These are phyloP conservation scores for Cicer arietinum DNA, from an alignment of 306 rosid species.

Conservation along the genomic window DNA sequence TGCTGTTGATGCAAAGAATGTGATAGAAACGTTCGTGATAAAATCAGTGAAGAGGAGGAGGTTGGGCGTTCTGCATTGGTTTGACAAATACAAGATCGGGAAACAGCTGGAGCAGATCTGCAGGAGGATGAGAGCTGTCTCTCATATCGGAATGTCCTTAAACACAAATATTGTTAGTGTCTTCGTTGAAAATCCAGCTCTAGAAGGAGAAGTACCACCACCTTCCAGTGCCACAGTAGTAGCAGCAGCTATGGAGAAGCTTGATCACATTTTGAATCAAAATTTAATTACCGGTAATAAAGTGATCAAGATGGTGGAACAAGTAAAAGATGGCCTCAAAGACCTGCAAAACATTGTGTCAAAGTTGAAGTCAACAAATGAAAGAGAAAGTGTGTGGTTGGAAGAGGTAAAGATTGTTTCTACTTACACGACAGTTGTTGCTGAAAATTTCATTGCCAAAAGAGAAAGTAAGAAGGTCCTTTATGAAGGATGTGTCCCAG, in stretches of 20 bases:
- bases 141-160: not conserved
- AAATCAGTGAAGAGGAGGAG: constrained; percentile 29
- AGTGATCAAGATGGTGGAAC: not conserved
- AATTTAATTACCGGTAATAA: not conserved
- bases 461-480: not conserved
- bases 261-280: not conserved
- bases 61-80: not conserved
- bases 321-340: not conserved
- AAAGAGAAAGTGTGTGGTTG: constrained; percentile 36
- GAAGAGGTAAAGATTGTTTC: constrained; percentile 28
- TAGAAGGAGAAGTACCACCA: not conserved
- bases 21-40: constrained; percentile 12
- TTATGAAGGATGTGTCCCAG: not conserved
- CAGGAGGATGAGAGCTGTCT: not conserved
- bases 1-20: constrained; percentile 15
- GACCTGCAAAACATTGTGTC: not conserved
- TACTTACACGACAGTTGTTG: not conserved
- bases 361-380: not conserved
- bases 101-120: not conserved
- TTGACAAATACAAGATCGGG: not conserved
- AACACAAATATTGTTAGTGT: not conserved
- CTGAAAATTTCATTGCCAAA: constrained; percentile 9
- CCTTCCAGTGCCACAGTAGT: not conserved
- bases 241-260: constrained; percentile 1
- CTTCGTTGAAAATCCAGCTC: constrained; percentile 10